Percentiles rank a stretch among this genome's conserved stretches.
Evolutionary conservation across 2,329 filamentous ascomycete species (phyloP).

Genomic region (Trichophyton mentagrophytes): DNA sequence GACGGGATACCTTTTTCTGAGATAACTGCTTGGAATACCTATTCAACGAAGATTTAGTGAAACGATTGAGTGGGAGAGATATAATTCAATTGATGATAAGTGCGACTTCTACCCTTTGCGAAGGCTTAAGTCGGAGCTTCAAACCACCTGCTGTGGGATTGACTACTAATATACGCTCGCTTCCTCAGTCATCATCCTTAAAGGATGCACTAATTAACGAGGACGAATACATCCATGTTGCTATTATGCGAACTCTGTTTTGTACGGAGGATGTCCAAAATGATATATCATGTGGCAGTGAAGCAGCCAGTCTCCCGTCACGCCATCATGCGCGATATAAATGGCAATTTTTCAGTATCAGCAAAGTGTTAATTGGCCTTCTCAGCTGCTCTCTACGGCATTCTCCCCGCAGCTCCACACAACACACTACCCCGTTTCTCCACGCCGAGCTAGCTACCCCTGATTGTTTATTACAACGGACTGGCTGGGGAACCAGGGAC

Average conservation of each 20-base stretch:
- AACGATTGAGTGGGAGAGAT: too few species aligned
- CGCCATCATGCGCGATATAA: background rate
- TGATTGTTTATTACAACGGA: background rate
- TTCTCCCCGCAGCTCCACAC: background rate
- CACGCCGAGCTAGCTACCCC: background rate
- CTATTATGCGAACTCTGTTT: background rate
- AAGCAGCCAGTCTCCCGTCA: background rate
- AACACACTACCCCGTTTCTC: background rate
- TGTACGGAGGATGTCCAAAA: background rate
- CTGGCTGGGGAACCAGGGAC: background rate
- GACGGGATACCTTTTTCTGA: too few species aligned
- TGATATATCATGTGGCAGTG: background rate
- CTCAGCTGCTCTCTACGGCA: background rate
- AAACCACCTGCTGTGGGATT: too few species aligned
- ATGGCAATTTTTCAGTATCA: background rate
- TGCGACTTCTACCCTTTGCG: too few species aligned
- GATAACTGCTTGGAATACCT: too few species aligned
- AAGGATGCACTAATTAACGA: too few species aligned
- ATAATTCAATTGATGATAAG: too few species aligned
- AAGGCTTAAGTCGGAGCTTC: too few species aligned
- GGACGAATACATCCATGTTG: too few species aligned
- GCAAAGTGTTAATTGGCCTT: background rate
- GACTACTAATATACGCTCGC: too few species aligned
- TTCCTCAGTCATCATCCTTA: too few species aligned
- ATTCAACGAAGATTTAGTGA: too few species aligned